phyloP scores from a whole-genome alignment of 495 filamentous ascomycete species.

The Wilcoxina mikolae region DNA sequence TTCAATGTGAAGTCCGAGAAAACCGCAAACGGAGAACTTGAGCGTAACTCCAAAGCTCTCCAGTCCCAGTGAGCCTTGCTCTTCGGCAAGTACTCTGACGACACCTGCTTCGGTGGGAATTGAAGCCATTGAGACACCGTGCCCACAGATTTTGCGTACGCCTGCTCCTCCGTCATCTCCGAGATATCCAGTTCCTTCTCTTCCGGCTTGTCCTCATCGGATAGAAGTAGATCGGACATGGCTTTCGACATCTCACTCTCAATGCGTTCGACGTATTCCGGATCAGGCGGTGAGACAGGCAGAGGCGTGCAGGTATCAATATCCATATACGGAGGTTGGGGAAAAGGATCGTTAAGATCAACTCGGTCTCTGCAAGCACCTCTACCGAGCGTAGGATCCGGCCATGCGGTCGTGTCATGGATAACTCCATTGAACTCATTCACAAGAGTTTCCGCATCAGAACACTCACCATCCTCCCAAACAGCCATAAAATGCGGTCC shows the following conservation, averaged over 20 bases:
- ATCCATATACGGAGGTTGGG: not conserved
- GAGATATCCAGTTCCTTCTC: not conserved
- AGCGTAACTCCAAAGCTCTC: not conserved
- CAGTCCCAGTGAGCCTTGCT: not conserved
- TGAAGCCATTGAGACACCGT: not conserved
- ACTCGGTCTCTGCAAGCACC: not conserved
- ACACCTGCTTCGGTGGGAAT: slow-evolving; percentile 2
- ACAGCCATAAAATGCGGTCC: no score
- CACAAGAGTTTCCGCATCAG: not conserved
- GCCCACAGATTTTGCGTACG: not conserved
- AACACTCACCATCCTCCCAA: not conserved
- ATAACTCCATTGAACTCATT: not conserved
- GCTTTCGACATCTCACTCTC: not conserved
- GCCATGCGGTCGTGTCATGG: not conserved
- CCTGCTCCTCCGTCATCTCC: not conserved
- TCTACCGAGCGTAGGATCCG: not conserved
- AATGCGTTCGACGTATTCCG: not conserved
- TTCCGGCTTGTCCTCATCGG: not conserved
- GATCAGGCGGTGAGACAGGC: not conserved
- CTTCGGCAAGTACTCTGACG: slow-evolving; percentile 1
- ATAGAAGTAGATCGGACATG: not conserved
- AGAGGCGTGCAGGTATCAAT: not conserved
- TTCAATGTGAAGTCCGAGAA: no score
- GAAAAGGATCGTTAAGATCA: not conserved
- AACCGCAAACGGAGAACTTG: no score